Evolutionary conservation across 352 stramenopile species (phyloP), one percentile per base, ranked within the genome.

Genomic region (Blastocystis sp.): DNA sequence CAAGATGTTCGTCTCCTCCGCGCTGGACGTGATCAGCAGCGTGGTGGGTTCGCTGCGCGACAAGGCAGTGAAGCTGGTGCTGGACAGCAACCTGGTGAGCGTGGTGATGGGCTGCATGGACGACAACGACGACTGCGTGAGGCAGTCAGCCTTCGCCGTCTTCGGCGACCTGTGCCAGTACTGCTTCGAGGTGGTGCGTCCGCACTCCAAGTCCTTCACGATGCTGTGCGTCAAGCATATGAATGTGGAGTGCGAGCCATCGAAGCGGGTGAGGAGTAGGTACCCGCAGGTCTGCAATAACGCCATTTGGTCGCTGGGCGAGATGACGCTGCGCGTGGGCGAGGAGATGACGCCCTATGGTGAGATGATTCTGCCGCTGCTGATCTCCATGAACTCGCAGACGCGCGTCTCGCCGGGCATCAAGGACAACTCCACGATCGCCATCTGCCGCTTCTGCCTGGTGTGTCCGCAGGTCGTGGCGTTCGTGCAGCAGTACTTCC

Each of bases 171-270:
- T 86, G 7, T 41, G 43, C 19, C 64, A 76, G 48, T 69, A 86
- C 23, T 86, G 60, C 60, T 86, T 59, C 23, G 17, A 10, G 10
- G 34, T 28, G 4, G 48, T 86, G 10, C 23, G 41, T 19, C 52
- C 52, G 10, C 34, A 76, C 14, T n/a, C 52, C 10, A 43, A 48
- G 64, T n/a, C 34, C n/a, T 76, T 86, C 43, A 40, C 70, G 38
- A 74, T 62, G 38, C 60, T 86, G 19, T 86, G 76, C 34, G 76
- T 76, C 23, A 86, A 86, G 76, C 60, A 86, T 38, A 86, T 86
- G 60, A 23, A 86, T 38, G 17, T 86, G 38, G 76, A 86, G 53
- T 86, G 70, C 7, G 53, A 19, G 10, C 41, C 7, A n/a, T 64
- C n/a, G 10, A 23, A 17, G n/a, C n/a, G n/a, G 10, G 19, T 64